A percentile compares a stretch with the other conserved stretches of the same genome.
Evolutionary conservation across 352 stramenopile genomes (phyloP).

Genomic region (Pythium sp.): DNA sequence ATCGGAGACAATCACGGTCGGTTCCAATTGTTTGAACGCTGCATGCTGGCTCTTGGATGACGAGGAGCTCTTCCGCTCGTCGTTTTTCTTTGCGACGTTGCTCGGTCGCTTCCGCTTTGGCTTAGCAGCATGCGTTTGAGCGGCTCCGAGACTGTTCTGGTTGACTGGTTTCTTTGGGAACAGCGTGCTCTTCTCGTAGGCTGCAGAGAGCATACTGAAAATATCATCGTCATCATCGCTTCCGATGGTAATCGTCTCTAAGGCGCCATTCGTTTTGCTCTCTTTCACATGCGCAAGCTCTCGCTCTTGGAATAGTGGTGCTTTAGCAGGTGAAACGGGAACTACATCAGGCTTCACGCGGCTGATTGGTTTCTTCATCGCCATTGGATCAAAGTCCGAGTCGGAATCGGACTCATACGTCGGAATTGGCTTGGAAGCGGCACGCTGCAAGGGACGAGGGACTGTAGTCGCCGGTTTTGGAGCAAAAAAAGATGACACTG

Average conservation of each 20-base stretch:
- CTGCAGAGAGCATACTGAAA: not conserved
- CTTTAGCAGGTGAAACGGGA: not conserved
- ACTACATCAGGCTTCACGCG: not conserved
- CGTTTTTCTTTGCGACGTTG: slow-evolving; percentile 15
- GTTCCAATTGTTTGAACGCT: slow-evolving; percentile 17
- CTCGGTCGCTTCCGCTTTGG: slow-evolving; percentile 15
- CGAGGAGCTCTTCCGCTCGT: slow-evolving; percentile 16
- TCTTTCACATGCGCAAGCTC: not conserved
- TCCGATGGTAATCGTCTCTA: slow-evolving; percentile 6
- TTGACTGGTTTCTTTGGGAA: not conserved
- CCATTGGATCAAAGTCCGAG: slow-evolving; percentile 12
- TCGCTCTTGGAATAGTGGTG: not conserved
- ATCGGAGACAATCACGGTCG: slow-evolving; percentile 25
- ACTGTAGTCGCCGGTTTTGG: not conserved
- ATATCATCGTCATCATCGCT: slow-evolving; percentile 11
- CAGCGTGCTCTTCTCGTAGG: slow-evolving; percentile 1
- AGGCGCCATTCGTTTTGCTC: not conserved
- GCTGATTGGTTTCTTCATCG: not conserved
- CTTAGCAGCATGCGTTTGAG: not conserved
- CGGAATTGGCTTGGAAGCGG: not conserved
- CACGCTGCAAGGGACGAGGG: not conserved
- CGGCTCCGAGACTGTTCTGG: not conserved
- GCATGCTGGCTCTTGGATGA: slow-evolving; percentile 9
- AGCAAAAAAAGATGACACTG: not conserved
- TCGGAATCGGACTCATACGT: slow-evolving; percentile 15